Evolutionary conservation across 2,329 filamentous ascomycete genomes (phyloP).

Genomic region (Amesomyces nigricolor): DNA sequence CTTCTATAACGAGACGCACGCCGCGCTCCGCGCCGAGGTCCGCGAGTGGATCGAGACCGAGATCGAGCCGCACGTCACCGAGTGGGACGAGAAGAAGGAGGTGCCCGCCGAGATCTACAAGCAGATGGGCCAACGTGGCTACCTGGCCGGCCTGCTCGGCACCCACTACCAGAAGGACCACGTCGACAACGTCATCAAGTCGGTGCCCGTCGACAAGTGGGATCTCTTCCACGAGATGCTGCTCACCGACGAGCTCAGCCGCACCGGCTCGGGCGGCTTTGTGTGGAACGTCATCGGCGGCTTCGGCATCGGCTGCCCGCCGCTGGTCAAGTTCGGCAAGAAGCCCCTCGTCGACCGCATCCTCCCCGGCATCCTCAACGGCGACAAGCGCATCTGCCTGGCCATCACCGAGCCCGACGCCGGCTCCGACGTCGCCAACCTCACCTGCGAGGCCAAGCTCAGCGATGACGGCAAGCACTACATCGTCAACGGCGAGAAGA

Average conservation of each 20-base stretch:
- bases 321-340: constrained; percentile 85
- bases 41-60: constrained; percentile 86
- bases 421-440: constrained; percentile 88
- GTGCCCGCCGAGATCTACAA: constrained; percentile 90
- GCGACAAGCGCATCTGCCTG: constrained; percentile 95
- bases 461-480: constrained; percentile 96
- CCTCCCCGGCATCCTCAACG: constrained; percentile 77
- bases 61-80: constrained; percentile 84
- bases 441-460: constrained; percentile 93
- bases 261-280: constrained; percentile 81
- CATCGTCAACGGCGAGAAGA: constrained; percentile 99
- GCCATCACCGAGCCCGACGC: constrained; percentile 97
- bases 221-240: constrained; percentile 98
- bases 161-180: constrained; percentile 74
- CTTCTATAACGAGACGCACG: constrained; percentile 94
- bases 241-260: constrained; percentile 88
- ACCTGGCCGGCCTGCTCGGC: constrained; percentile 86
- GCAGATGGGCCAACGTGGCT: constrained; percentile 88
- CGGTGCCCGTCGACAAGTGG: constrained; percentile 83
- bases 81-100: constrained; percentile 94
- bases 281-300: constrained; percentile 97
- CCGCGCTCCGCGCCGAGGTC: constrained; percentile 81
- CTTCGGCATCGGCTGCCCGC: constrained; percentile 92
- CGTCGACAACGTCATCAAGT: constrained; percentile 64
- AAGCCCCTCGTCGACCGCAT: constrained; percentile 81